phyloP scores from a whole-genome alignment of 805 yeast species.

The Suhomyces sp. region DNA sequence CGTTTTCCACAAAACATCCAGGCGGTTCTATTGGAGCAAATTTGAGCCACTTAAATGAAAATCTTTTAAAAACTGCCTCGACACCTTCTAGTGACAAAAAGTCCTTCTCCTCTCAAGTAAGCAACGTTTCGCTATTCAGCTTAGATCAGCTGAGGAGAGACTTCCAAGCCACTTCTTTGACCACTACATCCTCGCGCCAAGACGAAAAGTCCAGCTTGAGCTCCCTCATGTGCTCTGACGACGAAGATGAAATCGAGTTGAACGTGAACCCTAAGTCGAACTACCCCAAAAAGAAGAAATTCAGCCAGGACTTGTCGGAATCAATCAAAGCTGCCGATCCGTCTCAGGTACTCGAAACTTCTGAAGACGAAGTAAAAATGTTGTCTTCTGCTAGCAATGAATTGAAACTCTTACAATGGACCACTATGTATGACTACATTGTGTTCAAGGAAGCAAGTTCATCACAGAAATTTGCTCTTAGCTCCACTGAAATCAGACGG shows the following conservation, averaged over 20 bases:
- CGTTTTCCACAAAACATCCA: constrained; percentile 76
- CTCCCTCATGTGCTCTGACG: constrained; percentile 21
- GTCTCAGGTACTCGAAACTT: constrained; percentile 1
- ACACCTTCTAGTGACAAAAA: constrained; percentile 5
- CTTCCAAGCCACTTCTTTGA: background rate
- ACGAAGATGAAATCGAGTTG: constrained; percentile 12
- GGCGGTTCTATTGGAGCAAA: constrained; percentile 83
- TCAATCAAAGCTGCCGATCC: background rate
- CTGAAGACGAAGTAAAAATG: constrained; percentile 1
- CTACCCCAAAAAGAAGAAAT: background rate
- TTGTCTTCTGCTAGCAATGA: constrained; percentile 26
- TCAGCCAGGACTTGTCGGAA: background rate
- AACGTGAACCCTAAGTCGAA: background rate
- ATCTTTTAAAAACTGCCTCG: constrained; percentile 6
- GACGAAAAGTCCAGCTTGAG: constrained; percentile 4
- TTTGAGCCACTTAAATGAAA: constrained; percentile 35
- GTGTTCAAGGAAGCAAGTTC: constrained; percentile 5
- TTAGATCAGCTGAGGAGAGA: constrained; percentile 9
- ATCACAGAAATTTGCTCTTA: background rate
- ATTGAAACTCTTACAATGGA: constrained; percentile 29
- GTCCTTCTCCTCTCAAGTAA: constrained; percentile 12
- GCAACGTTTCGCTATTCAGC: constrained; percentile 11
- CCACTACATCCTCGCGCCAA: background rate
- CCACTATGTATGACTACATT: constrained; percentile 36
- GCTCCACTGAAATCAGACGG: constrained; percentile 3